phyloP scores from a whole-genome alignment of 305 asterid species.

The Rubia tinctorum region DNA sequence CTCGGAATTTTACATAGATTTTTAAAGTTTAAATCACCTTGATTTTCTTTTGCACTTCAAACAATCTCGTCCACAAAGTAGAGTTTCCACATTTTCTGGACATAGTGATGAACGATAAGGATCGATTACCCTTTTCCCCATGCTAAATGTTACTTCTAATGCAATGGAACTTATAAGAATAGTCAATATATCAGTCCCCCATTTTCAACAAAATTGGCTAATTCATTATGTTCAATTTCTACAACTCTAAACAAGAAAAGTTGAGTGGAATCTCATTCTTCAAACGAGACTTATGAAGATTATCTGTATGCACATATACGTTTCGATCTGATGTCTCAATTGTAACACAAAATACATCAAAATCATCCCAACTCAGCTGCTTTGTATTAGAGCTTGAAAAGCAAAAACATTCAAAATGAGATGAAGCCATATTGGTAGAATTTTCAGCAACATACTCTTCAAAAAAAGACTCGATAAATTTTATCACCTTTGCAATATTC shows the following conservation, averaged over 20 bases:
- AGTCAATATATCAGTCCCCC: too few species aligned
- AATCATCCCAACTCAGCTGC: neutral
- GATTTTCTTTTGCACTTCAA: neutral
- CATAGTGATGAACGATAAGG: neutral
- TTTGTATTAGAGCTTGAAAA: neutral
- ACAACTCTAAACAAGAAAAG: too few species aligned
- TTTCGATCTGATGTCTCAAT: neutral
- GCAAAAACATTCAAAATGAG: neutral
- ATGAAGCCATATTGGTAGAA: too few species aligned
- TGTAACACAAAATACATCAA: neutral
- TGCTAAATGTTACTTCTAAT: neutral
- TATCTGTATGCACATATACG: neutral
- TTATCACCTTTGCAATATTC: neutral
- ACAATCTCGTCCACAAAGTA: neutral
- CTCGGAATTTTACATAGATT: too few species aligned
- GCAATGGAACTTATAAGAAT: too few species aligned
- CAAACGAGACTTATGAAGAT: too few species aligned
- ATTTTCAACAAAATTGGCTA: too few species aligned
- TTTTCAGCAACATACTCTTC: neutral
- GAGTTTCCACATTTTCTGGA: neutral
- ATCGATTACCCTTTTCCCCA: neutral
- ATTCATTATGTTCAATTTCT: too few species aligned
- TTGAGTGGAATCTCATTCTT: neutral
- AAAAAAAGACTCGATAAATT: neutral
- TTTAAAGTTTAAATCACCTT: neutral